Evolutionary conservation across 768 basidiomycete genomes (phyloP), one percentile per base, ranked within the genome.

Genomic region (Macrolepiota dolichaula): DNA sequence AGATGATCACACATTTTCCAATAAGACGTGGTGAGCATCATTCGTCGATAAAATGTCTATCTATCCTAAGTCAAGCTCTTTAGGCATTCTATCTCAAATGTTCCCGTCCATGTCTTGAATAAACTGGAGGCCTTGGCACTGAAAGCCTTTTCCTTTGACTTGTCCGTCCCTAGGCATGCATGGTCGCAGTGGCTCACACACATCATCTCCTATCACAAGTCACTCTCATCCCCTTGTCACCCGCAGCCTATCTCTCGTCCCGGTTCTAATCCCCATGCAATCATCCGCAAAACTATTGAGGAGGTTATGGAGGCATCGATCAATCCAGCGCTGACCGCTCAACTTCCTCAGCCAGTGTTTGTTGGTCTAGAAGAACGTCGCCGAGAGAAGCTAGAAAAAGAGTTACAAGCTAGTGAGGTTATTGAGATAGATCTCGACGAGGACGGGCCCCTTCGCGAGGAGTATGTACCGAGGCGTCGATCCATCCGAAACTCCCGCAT

Each of bases 1-100:
- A 64, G 91, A 92, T 64, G 91, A 93, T 66, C 91, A 93, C 68
- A 92, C 91, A 0, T 93, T 92, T 73, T 92, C 90, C 42, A 92
- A 92, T 74, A 92, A 91, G 76, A 93, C 91, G 57, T 93, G 91
- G 91, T 91, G 71, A 62, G 85, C 70, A 47, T 42, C 38, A 40
- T 47, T 51, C 29, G 27, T 51, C 25, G n/a, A 55, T 29, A 22
- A 25, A 24, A 53, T 29, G 17, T 40, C 54, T 22, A 55, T 36
- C 49, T 55, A 19, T 54, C 37, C 61, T 64, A 9, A 63, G 32
- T 67, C 17, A 44, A 38, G 35, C 57, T 57, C 59, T 60, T 59
- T 36, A 93, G 91, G 91, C 88, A 93, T 65, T 85, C 86, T 7
- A 90, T 93, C 53, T 91, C 91, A 51, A 87, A 84, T 61, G 80